phyloP scores from a whole-genome alignment of 176 grass and related monocot genomes.

The sorghum (Sorghum bicolor) region DNA sequence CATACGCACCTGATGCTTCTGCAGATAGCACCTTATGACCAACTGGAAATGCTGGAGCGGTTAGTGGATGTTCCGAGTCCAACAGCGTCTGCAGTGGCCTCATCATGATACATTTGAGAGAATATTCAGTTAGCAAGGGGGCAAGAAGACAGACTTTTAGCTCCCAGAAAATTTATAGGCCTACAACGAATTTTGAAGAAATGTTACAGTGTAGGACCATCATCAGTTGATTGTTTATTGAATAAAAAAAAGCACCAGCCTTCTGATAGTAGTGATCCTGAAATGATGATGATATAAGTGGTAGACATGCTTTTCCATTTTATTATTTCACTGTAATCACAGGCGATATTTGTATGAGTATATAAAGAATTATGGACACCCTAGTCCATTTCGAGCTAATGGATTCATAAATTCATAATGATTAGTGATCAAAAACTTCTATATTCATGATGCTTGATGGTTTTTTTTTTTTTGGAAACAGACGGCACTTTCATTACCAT shows the following conservation, averaged over 20 bases:
- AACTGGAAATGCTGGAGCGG: slow-evolving; percentile 84
- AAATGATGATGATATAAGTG: background rate
- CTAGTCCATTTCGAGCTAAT: background rate
- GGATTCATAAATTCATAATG: background rate
- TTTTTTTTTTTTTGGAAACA: too few species aligned
- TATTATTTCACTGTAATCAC: background rate
- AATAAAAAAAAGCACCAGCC: slow-evolving; percentile 9
- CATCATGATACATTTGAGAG: slow-evolving; percentile 35
- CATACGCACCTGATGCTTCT: slow-evolving; percentile 26
- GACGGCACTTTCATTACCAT: too few species aligned
- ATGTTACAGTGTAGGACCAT: slow-evolving; percentile 13
- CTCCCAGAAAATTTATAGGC: slow-evolving; percentile 15
- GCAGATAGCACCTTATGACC: slow-evolving; percentile 99
- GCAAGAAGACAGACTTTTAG: slow-evolving; percentile 1
- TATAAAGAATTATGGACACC: background rate
- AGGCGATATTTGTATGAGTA: background rate
- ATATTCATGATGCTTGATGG: background rate
- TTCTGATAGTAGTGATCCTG: background rate
- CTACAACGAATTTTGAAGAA: slow-evolving; percentile 15
- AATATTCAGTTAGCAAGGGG: slow-evolving; percentile 19
- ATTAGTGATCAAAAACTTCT: background rate
- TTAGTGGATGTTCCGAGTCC: slow-evolving; percentile 62
- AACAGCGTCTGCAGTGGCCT: slow-evolving; percentile 28
- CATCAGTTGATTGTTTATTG: background rate
- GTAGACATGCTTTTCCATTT: background rate